These are phyloP conservation scores for Citeromyces hawaiiensis DNA, from an alignment of 1,139 yeast genomes.

Conservation along the genomic window DNA sequence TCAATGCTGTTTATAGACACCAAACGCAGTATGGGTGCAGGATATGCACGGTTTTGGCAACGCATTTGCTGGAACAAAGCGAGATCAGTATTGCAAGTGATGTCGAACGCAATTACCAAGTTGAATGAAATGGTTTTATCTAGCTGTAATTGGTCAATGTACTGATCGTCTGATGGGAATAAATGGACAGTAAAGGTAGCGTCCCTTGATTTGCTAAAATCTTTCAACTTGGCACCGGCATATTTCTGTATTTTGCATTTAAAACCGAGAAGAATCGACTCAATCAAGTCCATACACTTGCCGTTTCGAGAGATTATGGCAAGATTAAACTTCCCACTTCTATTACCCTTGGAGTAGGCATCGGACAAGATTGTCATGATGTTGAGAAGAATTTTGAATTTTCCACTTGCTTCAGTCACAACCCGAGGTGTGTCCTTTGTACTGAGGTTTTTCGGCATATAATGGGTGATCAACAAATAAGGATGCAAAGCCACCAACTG, in stretches of 20 bases:
- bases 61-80: conserved; percentile 17
- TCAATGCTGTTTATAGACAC: conserved; percentile 76
- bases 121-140: conserved; percentile 15
- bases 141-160: conserved; percentile 17
- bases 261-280: conserved; percentile 62
- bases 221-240: conserved; percentile 35
- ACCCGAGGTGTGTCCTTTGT: conserved; percentile 67
- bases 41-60: conserved; percentile 7
- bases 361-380: conserved; percentile 27
- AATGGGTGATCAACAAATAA: conserved; percentile 69
- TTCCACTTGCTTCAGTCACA: conserved; percentile 76
- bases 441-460: conserved; percentile 70
- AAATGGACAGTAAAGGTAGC: conserved; percentile 24
- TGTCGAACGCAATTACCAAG: conserved; percentile 58
- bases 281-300: conserved; percentile 61
- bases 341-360: conserved; percentile 11
- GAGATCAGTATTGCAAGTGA: conserved; percentile 37
- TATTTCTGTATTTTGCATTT: conserved; percentile 54
- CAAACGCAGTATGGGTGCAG: conserved; percentile 49
- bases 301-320: conserved; percentile 45
- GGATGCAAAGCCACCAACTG: conserved; percentile 83
- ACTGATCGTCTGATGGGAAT: conserved; percentile 31
- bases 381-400: conserved; percentile 58
- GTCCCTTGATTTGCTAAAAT: conserved; percentile 20
- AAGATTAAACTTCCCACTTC: conserved; percentile 19